Base-by-base conservation (phyloP, 306 rosid species). In the Bauhinia variegata region DNA sequence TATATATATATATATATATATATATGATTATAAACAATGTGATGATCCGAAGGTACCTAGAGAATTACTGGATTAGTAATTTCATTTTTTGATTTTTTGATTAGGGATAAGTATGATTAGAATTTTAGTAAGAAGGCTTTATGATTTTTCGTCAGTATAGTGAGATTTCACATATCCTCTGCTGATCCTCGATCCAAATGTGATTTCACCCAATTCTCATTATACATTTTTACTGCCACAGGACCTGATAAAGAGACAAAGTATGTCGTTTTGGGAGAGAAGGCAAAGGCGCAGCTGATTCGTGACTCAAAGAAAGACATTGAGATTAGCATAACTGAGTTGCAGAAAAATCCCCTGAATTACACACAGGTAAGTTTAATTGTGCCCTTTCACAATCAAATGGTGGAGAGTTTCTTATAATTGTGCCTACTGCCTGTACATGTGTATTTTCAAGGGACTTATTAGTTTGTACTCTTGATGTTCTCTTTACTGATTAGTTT, bases 331-430 rank as follows among this genome's bases (percentile, higher is more conserved):
- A 47, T 93, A 28, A 82, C 96, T 60, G 99, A 93, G 77, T 55
- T 93, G 87, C 99, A 93, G 85, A 93, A 88, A 75, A 85, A 90
- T 74, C 95, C 97, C 53, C 62, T 93, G 80, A 93, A 86, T 56
- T 93, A 88, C 61, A 80, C 96, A 36, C 97, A 88, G 93, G 99
- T 88, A 72, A 18, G 83, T 77, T 38, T 69, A 12, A 12, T 36
- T 36, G 3, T 36, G 70, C 53, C 56, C 62, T 17, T 32, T 14
- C 8, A 41, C 30, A 19, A 54, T 54, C 23, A n/a, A 2, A 11
- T 52, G 64, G 32, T 63, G 28, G 31, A 50, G 12, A 7, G 38
- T 17, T 60, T 53, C 62, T 42, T 46, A 64, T 49, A 34, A 3
- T 4, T 34, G 5, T 34, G 4, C 38, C 38, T 34, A n/a, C n/a